These are phyloP conservation scores for Cystobasidiaceae sp. DNA, from an alignment of 1,284 basidiomycete genomes.

Conservation along the genomic window DNA sequence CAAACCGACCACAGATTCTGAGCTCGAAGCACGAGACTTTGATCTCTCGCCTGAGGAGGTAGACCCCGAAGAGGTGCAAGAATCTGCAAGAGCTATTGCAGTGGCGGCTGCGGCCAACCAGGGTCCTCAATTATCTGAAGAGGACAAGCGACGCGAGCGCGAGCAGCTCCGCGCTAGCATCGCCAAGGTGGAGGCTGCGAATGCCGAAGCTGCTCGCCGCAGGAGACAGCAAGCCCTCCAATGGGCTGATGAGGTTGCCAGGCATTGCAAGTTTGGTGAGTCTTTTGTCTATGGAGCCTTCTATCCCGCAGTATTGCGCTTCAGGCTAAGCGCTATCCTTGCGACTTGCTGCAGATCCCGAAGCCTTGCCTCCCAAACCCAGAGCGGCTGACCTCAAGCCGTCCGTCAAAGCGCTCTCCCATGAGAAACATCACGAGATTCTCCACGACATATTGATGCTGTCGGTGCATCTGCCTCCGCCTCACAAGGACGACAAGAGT, in stretches of 20 bases:
- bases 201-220: neutral
- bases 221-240: constrained; percentile 2
- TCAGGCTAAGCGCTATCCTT: too few species aligned
- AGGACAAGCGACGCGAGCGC: constrained; percentile 13
- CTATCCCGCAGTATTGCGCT: too few species aligned
- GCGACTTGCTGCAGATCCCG: constrained; percentile 7
- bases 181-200: constrained; percentile 6
- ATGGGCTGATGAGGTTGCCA: constrained; percentile 27
- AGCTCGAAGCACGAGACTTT: too few species aligned
- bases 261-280: constrained; percentile 28
- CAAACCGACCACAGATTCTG: too few species aligned
- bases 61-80: constrained; percentile 15
- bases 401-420: constrained; percentile 8
- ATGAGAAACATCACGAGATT: constrained; percentile 20
- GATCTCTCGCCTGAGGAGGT: too few species aligned
- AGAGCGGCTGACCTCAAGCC: constrained; percentile 27
- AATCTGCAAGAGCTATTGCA: constrained; percentile 2
- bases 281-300: neutral
- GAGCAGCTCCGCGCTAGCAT: constrained; percentile 18
- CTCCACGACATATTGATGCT: constrained; percentile 29
- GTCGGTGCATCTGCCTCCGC: constrained; percentile 22
- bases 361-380: constrained; percentile 21
- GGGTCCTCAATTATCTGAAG: neutral
- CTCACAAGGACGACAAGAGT: constrained; percentile 8
- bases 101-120: neutral